phyloP scores from a whole-genome alignment of 2,329 filamentous ascomycete genomes.

The Magnaporthales sp. region DNA sequence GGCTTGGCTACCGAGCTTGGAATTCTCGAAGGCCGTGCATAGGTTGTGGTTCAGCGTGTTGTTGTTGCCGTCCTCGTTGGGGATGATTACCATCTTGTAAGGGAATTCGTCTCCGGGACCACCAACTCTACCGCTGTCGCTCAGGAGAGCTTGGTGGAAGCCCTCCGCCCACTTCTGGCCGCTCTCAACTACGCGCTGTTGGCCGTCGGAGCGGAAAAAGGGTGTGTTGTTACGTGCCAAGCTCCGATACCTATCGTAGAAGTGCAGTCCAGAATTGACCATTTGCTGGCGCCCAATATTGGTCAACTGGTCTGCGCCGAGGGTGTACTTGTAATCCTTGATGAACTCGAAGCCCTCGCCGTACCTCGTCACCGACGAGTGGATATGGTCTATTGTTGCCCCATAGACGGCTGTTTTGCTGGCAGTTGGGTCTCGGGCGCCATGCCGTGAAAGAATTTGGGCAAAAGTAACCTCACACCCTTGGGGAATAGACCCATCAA shows the following conservation, averaged over 20 bases:
- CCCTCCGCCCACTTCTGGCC: constrained; percentile 69
- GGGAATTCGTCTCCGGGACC: constrained; percentile 30
- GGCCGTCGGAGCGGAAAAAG: constrained; percentile 34
- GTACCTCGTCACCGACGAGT: constrained; percentile 47
- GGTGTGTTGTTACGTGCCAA: constrained; percentile 49
- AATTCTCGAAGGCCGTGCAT: constrained; percentile 62
- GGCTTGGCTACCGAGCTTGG: constrained; percentile 36
- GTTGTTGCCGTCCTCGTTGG: constrained; percentile 59
- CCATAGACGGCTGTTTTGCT: constrained; percentile 58
- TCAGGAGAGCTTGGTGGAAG: constrained; percentile 49
- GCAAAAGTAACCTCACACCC: constrained; percentile 73
- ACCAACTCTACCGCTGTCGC: constrained; percentile 23
- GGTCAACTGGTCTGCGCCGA: constrained; percentile 46
- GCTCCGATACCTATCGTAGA: constrained; percentile 62
- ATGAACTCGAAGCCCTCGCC: constrained; percentile 61
- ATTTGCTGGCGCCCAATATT: constrained; percentile 60
- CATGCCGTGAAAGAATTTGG: constrained; percentile 75
- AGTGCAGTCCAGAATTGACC: constrained; percentile 66
- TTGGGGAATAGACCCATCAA: constrained; percentile 50
- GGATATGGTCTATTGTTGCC: constrained; percentile 56
- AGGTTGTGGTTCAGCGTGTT: constrained; percentile 69
- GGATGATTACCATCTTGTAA: constrained; percentile 56
- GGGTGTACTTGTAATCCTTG: constrained; percentile 58
- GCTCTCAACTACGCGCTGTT: constrained; percentile 39
- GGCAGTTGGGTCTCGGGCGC: constrained; percentile 70